phyloP scores from a whole-genome alignment of 192 early-diverging fungal species.

The Coemansia sp. region DNA sequence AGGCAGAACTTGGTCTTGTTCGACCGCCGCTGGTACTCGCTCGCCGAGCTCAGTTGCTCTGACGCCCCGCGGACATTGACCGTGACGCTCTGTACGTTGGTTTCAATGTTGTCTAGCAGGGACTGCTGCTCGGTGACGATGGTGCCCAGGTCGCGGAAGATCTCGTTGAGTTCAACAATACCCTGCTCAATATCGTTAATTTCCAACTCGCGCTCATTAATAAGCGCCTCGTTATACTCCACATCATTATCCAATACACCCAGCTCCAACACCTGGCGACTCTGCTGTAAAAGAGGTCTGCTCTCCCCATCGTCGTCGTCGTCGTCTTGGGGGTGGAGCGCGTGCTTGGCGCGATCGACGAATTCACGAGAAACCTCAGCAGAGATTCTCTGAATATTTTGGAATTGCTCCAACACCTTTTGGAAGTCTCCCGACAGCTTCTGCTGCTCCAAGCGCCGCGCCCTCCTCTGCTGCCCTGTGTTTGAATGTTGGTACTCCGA shows the following conservation, averaged over 20 bases:
- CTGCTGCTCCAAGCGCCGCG: conserved; percentile 84
- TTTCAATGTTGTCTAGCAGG: conserved; percentile 92
- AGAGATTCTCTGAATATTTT: conserved; percentile 76
- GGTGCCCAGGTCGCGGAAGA: conserved; percentile 93
- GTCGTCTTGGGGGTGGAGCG: conserved; percentile 21
- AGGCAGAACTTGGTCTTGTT: conserved; percentile 84
- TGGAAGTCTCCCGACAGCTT: conserved; percentile 96
- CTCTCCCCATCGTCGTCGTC: conserved; percentile 19
- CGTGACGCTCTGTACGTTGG: conserved; percentile 83
- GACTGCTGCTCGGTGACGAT: conserved; percentile 97
- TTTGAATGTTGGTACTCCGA: conserved; percentile 54
- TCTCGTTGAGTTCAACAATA: conserved; percentile 93
- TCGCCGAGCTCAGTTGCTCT: conserved; percentile 77
- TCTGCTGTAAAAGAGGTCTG: conserved; percentile 28
- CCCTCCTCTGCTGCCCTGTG: conserved; percentile 25
- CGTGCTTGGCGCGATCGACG: conserved; percentile 71
- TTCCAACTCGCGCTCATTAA: conserved; percentile 91
- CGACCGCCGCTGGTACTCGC: conserved; percentile 71
- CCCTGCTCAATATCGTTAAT: conserved; percentile 89
- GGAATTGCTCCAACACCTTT: conserved; percentile 85
- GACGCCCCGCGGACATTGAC: conserved; percentile 78
- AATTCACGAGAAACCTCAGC: conserved; percentile 82
- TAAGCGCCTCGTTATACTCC: conserved; percentile 91
- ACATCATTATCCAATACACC: conserved; percentile 85
- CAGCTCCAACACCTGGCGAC: conserved; percentile 57